Percentiles rank a stretch among this genome's conserved stretches.
phyloP scores from a whole-genome alignment of 169 alveolate genomes.

The Prorocentrum cordatum region DNA sequence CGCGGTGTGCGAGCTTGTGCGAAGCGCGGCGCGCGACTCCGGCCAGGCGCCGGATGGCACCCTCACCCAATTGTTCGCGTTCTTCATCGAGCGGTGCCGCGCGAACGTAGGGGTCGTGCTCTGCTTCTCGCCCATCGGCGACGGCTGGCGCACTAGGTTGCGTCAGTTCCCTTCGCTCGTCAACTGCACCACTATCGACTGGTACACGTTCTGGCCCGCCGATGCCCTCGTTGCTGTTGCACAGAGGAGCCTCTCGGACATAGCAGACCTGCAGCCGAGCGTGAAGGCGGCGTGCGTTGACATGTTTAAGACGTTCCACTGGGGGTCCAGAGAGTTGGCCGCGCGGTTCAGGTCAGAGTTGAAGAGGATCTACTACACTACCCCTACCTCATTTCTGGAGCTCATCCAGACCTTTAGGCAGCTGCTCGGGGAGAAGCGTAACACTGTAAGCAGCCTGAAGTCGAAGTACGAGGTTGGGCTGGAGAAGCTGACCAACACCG shows the following conservation, averaged over 20 bases:
- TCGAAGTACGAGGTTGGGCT: slow-evolving; percentile 78
- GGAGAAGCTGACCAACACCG: slow-evolving; percentile 81
- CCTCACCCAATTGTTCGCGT: slow-evolving; percentile 81
- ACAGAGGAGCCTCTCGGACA: too few relatives aligned
- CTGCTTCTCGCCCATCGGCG: slow-evolving; percentile 92
- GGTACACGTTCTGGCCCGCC: slow-evolving; percentile 88
- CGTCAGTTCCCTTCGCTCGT: slow-evolving; percentile 76
- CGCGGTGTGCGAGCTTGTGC: slow-evolving; percentile 61
- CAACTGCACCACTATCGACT: slow-evolving; percentile 79
- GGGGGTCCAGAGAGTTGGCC: too few relatives aligned
- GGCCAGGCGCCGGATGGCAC: slow-evolving; percentile 61
- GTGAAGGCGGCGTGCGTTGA: too few relatives aligned
- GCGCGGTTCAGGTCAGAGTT: too few relatives aligned
- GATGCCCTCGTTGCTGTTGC: slow-evolving; percentile 89
- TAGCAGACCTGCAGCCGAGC: slow-evolving; percentile 49
- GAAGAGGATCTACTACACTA: slow-evolving; percentile 85
- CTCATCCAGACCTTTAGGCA: slow-evolving; percentile 82
- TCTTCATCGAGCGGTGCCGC: slow-evolving; percentile 84
- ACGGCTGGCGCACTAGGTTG: slow-evolving; percentile 74
- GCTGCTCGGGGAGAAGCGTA: slow-evolving; percentile 81
- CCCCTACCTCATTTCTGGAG: slow-evolving; percentile 87
- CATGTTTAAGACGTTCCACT: too few relatives aligned
- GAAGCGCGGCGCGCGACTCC: slow-evolving; percentile 52
- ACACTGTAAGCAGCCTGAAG: slow-evolving; percentile 77
- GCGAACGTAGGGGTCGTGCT: slow-evolving; percentile 81